Evolutionary conservation across 495 filamentous ascomycete genomes (phyloP).

Genomic region (Hypoxylon trugodes): DNA sequence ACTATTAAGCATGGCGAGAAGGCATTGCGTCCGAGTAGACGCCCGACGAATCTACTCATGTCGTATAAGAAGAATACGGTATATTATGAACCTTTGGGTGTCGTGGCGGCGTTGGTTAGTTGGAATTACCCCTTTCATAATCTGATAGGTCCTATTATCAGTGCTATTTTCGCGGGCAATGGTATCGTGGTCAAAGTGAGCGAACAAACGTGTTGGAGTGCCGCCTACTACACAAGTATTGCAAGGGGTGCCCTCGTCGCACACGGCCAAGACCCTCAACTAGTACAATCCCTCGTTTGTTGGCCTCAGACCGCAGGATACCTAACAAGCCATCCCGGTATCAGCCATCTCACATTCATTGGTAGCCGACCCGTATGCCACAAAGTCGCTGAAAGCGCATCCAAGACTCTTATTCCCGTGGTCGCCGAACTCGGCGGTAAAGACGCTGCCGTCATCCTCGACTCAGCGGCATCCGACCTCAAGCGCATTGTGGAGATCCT

Average conservation of each 20-base stretch:
- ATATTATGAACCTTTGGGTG: constrained; percentile 88
- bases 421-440: constrained; percentile 94
- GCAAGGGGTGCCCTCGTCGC: constrained; percentile 78
- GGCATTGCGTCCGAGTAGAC: constrained; percentile 72
- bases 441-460: constrained; percentile 91
- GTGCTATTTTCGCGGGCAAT: constrained; percentile 91
- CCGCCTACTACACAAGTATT: constrained; percentile 79
- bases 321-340: constrained; percentile 84
- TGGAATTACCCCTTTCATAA: constrained; percentile 99
- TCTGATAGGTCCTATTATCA: constrained; percentile 88
- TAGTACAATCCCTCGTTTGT: constrained; percentile 86
- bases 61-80: constrained; percentile 95
- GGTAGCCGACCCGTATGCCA: constrained; percentile 88
- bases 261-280: constrained; percentile 82
- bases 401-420: constrained; percentile 82
- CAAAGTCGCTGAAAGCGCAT: constrained; percentile 84
- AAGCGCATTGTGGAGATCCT: constrained; percentile 77
- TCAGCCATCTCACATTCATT: constrained; percentile 97
- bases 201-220: constrained; percentile 92
- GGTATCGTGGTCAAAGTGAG: constrained; percentile 90
- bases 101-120: constrained; percentile 90
- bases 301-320: constrained; percentile 83
- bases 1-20: constrained; percentile 90
- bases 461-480: constrained; percentile 74
- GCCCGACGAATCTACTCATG: constrained; percentile 89